Base-by-base conservation (phyloP, 1,139 yeast species). In the Saccharomyces pastorianus region DNA sequence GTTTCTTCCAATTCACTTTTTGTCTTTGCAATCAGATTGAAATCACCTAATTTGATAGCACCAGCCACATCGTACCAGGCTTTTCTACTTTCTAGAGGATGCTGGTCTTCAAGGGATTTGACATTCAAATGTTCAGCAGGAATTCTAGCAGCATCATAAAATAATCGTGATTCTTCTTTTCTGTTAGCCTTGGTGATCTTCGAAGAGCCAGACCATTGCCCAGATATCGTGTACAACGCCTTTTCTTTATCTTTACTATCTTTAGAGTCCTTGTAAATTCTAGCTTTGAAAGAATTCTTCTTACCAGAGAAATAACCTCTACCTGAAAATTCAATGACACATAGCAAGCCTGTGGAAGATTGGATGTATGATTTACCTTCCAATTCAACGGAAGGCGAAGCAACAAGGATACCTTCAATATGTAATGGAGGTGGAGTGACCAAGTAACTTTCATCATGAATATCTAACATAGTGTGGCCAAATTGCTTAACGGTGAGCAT, bases 261-360 rank as follows among this genome's bases (percentile, higher is more conserved):
- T 47, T 77, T 72, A 55, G 72, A 72, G 65, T 80, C 81, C 61
- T 80, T 78, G 70, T 71, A 86, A 56, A 90, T 80, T 65, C 93
- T 79, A 38, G 96, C 95, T 73, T 89, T 91, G 76, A 85, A 89
- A 9, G 90, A 74, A 74, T 91, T 90, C 76, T 89, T 90, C 77
- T 90, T 91, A 61, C 98, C 98, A 20, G 89, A 79, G 67, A 93
- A 88, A 75, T 90, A 93, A 27, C 98, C 98, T 70, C 93, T 83
- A 38, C 99, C 99, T 47, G 87, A 77, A 72, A 80, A 93, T 64
- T 88, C 96, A 61, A 91, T 75, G 26, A 80, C 78, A 23, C 93
- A 81, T 59, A 78, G 71, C 71, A 82, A 85, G 8, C 98, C 97
- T 51, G 81, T 78, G 13, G 95, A 83, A 46, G 90, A 78, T 71